These are phyloP conservation scores for Myochromella boudieri DNA, from an alignment of 768 basidiomycete species.

Conservation along the genomic window DNA sequence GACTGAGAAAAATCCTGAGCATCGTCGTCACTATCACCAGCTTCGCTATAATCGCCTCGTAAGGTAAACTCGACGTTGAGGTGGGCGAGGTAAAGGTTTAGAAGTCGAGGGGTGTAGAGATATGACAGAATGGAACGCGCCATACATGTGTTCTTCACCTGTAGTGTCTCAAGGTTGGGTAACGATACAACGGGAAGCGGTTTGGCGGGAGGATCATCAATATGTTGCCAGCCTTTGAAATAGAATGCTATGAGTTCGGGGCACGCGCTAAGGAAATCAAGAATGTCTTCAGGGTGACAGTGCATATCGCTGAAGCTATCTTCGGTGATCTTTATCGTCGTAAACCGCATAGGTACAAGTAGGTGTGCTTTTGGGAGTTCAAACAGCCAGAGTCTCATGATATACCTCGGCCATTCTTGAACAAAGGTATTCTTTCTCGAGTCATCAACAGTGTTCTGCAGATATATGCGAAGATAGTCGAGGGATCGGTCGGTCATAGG, in stretches of 20 bases:
- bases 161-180: conserved; percentile 58
- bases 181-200: conserved; percentile 47
- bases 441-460: conserved; percentile 34
- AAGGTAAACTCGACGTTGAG: conserved; percentile 64
- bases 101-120: conserved; percentile 59
- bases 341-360: conserved; percentile 53
- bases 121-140: conserved; percentile 65
- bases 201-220: conserved; percentile 31
- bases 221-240: conserved; percentile 53
- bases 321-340: conserved; percentile 59
- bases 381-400: conserved; percentile 50
- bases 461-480: conserved; percentile 36
- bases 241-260: conserved; percentile 61
- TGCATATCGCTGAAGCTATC: conserved; percentile 32
- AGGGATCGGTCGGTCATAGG: conserved; percentile 25
- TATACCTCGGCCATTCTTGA: conserved; percentile 24
- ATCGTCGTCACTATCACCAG: conserved; percentile 76
- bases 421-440: conserved; percentile 31
- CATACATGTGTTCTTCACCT: conserved; percentile 58
- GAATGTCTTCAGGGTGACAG: conserved; percentile 47
- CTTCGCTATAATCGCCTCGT: conserved; percentile 38
- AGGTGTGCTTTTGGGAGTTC: conserved; percentile 45
- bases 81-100: conserved; percentile 61
- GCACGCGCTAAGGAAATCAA: conserved; percentile 61
- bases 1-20: conserved; percentile 74